Percentiles rank a stretch among this genome's conserved stretches.
Conservation (phyloP, 768 basidiomycete species). For the Pholiota microspora region DNA sequence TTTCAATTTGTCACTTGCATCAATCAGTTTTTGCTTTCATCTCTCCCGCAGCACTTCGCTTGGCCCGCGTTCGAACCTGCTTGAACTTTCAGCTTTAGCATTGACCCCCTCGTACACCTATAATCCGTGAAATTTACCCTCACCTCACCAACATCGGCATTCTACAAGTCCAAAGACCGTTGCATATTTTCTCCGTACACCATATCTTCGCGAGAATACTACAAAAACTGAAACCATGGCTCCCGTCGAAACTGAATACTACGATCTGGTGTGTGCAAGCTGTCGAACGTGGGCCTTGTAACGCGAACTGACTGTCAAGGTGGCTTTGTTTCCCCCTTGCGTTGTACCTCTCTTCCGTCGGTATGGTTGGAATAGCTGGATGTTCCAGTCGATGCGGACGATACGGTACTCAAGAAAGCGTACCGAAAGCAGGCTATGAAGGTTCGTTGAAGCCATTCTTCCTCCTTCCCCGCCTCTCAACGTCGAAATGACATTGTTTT, state of each 20-base stretch:
- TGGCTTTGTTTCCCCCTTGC: background rate
- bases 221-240: constrained; percentile 52
- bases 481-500: background rate
- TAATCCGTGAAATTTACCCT: too few relatives aligned
- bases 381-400: constrained; percentile 69
- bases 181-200: background rate
- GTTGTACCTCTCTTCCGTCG: background rate
- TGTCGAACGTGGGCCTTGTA: background rate
- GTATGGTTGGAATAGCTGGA: constrained; percentile 54
- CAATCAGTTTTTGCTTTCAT: background rate
- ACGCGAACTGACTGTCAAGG: background rate
- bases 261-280: constrained; percentile 65
- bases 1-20: background rate
- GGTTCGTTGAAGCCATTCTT: constrained; percentile 38
- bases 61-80: background rate
- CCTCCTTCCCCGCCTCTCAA: background rate
- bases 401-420: constrained; percentile 88
- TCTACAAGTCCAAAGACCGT: too few relatives aligned
- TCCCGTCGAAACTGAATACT: constrained; percentile 91
- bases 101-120: too few relatives aligned
- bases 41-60: background rate
- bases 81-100: too few relatives aligned
- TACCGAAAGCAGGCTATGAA: constrained; percentile 94
- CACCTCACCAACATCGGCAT: too few relatives aligned
- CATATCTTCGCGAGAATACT: background rate